Percentiles rank a stretch among this genome's conserved stretches.
phyloP scores from a whole-genome alignment of 441 rosid genomes.

The Jatropha multifida region DNA sequence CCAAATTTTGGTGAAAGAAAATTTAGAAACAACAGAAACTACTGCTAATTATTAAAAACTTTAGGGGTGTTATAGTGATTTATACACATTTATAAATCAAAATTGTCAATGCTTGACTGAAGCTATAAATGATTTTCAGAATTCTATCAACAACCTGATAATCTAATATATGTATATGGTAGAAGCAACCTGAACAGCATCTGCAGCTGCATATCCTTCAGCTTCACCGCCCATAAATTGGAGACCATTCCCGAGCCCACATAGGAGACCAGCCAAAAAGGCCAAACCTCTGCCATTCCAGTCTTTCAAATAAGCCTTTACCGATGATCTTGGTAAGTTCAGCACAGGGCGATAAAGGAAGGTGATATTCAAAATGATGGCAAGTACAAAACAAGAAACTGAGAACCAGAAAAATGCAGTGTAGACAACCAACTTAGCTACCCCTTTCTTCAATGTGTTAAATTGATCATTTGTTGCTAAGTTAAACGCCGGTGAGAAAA shows the following conservation, averaged over 20 bases:
- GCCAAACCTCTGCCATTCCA: conserved; percentile 94
- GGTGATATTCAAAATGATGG: conserved; percentile 51
- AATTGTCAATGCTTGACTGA: too few relatives aligned
- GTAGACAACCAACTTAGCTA: conserved; percentile 68
- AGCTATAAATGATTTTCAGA: not conserved
- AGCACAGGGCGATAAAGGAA: conserved; percentile 67
- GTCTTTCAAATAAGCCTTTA: conserved; percentile 62
- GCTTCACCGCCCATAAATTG: conserved; percentile 90
- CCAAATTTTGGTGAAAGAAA: too few relatives aligned
- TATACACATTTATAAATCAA: too few relatives aligned
- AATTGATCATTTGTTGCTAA: conserved; percentile 90
- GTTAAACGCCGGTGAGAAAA: conserved; percentile 84
- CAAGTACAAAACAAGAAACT: conserved; percentile 63
- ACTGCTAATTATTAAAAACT: too few relatives aligned
- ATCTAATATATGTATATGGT: not conserved
- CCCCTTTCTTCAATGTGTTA: conserved; percentile 65
- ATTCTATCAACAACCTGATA: not conserved
- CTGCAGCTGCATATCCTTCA: conserved; percentile 81
- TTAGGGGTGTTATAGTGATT: too few relatives aligned
- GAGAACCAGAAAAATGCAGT: conserved; percentile 91
- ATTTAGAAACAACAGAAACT: too few relatives aligned
- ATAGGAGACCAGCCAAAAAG: conserved; percentile 67
- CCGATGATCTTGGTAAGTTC: conserved; percentile 58
- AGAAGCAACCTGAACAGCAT: conserved; percentile 62
- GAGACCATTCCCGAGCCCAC: conserved; percentile 82